Percentiles rank a stretch among this genome's conserved stretches.
Evolutionary conservation across 2,329 filamentous ascomycete species (phyloP).

Genomic region (Pezicula carpinea): DNA sequence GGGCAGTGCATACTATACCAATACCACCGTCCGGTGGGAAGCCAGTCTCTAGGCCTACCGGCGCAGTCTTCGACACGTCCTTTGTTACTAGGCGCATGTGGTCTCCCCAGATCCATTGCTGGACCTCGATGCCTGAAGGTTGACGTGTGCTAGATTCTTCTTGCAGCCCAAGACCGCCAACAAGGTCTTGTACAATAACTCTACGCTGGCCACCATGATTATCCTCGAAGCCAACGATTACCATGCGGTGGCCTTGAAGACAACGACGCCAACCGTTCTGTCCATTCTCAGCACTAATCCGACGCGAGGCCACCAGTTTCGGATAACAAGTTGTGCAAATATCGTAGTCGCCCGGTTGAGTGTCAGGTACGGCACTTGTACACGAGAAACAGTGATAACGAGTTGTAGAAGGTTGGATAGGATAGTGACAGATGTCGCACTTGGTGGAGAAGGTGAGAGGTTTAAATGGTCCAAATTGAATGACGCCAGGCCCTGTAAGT

Average conservation of each 20-base stretch:
- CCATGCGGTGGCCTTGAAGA: constrained; percentile 77
- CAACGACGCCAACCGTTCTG: constrained; percentile 80
- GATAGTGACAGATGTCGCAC: constrained; percentile 73
- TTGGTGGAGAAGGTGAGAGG: constrained; percentile 67
- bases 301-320: constrained; percentile 55
- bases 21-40: constrained; percentile 76
- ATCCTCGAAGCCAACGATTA: constrained; percentile 70
- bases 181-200: constrained; percentile 64
- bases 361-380: constrained; percentile 46
- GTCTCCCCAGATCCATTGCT: constrained; percentile 49
- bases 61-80: constrained; percentile 42
- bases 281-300: constrained; percentile 72
- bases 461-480: constrained; percentile 50
- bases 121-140: constrained; percentile 30
- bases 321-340: constrained; percentile 77
- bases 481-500: constrained; percentile 40
- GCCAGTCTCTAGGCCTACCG: constrained; percentile 15
- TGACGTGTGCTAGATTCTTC: constrained; percentile 43
- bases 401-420: constrained; percentile 64
- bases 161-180: constrained; percentile 70
- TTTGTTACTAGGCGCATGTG: constrained; percentile 45
- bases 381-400: constrained; percentile 80
- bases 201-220: constrained; percentile 62
- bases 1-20: constrained; percentile 58
- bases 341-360: constrained; percentile 71